Evolutionary conservation across 352 stramenopile species (phyloP), one percentile per base, ranked within the genome.

Genomic region (Aphanomyces stellatus): DNA sequence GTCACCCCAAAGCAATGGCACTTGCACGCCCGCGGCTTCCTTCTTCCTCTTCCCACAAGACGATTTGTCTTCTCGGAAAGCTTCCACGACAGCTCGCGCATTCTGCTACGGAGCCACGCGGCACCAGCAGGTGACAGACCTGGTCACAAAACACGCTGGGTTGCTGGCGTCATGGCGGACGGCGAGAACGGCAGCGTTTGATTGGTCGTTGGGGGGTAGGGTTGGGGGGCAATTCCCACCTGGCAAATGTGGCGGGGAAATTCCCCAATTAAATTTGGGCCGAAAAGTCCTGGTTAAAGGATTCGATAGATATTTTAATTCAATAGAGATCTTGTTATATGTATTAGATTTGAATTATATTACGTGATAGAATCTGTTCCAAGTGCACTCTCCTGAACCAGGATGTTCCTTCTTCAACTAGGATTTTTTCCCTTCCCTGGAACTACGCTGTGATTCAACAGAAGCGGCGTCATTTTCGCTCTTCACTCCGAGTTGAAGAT

Each of bases 161-260:
- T n/a, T n/a, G n/a, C n/a, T 43, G 8, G 37, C 17, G 37, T 17
- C 37, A 43, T 8, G 37, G 37, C 8, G 37, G 8, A 17, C 37
- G 8, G 37, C 37, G 37, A 17, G 13, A 27, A 7, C 42, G n/a
- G n/a, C 42, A 51, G 33, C 49, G 19, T 57, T 57, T 57, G 49
- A 57, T 57, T 57, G 49, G 49, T n/a, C 6, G 49, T 34, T 57
- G 49, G 30, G 49, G 27, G 49, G 33, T 57, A 57, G 49, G 49
- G 49, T 37, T 57, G 25, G 22, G 49, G 49, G 0, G n/a, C 37
- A 46, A 46, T 2, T 2, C 37, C 37, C 37, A 46, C 37, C n/a
- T n/a, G n/a, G n/a, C n/a, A n/a, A n/a, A n/a, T n/a, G n/a, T n/a
- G 8, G 25, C 7, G 6, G 19, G 42, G 42, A 51, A 51, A 51